A percentile compares a stretch with the other conserved stretches of the same genome.
These are phyloP conservation scores for Perkinsus marinus DNA, from an alignment of 169 alveolate genomes.

Conservation along the genomic window DNA sequence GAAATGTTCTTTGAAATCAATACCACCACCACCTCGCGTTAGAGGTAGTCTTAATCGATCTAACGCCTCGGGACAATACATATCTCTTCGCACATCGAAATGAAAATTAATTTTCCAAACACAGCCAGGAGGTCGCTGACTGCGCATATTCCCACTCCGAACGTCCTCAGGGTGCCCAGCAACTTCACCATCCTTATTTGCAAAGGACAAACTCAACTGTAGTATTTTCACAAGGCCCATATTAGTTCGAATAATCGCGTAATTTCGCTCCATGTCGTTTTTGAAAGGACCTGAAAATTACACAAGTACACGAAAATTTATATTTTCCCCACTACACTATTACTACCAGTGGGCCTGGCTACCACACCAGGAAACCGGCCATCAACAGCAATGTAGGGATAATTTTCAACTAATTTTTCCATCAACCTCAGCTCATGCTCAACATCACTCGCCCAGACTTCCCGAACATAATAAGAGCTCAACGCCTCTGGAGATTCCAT, in stretches of 20 bases:
- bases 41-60: neutral
- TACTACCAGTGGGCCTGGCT: neutral
- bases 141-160: neutral
- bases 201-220: neutral
- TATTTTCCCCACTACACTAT: too few relatives aligned
- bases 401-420: neutral
- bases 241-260: neutral
- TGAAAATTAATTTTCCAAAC: neutral
- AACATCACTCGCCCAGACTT: neutral
- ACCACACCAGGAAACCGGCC: neutral
- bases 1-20: neutral
- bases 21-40: neutral
- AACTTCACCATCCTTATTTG: neutral
- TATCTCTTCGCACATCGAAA: neutral
- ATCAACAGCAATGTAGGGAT: neutral
- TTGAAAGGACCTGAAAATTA: neutral
- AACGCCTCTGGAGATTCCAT: neutral
- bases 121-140: neutral
- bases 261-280: neutral
- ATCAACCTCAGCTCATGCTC: neutral
- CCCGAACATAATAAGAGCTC: neutral
- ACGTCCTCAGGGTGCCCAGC: neutral
- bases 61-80: neutral
- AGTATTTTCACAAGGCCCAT: neutral
- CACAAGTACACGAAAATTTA: too few relatives aligned